Conservation (phyloP, 306 rosid genomes). For the Nissolia schottii region DNA sequence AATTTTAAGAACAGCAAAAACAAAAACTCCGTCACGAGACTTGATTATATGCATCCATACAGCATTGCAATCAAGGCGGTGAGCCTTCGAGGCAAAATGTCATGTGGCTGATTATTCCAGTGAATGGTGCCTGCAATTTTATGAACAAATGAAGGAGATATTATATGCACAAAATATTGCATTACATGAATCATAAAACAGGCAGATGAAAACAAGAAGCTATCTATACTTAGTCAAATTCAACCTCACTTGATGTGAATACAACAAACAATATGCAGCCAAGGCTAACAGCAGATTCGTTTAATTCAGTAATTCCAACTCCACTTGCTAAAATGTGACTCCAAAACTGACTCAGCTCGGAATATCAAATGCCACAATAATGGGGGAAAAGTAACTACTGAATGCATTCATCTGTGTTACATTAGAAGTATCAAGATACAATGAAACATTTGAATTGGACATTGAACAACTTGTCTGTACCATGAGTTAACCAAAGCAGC, state of each 20-base stretch:
- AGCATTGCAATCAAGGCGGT: not conserved
- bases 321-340: not conserved
- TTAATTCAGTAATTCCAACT: not conserved
- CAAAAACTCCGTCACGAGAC: not conserved
- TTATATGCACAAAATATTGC: not conserved
- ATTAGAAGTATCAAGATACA: not conserved
- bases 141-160: constrained; percentile 6
- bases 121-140: constrained; percentile 28
- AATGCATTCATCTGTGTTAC: not conserved
- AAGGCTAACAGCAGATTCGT: not conserved
- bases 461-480: not conserved
- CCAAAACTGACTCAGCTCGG: not conserved
- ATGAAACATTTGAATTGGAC: not conserved
- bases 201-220: not conserved
- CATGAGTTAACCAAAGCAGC: not conserved
- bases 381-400: not conserved
- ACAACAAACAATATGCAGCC: not conserved
- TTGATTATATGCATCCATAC: not conserved
- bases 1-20: not conserved
- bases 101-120: constrained; percentile 19
- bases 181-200: not conserved
- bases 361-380: not conserved
- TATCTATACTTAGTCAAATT: too few relatives aligned
- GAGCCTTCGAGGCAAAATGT: not conserved
- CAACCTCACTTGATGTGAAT: not conserved